A percentile compares a stretch with the other conserved stretches of the same genome.
Conservation (phyloP, 805 yeast species). For the Myxozyma neotropica region DNA sequence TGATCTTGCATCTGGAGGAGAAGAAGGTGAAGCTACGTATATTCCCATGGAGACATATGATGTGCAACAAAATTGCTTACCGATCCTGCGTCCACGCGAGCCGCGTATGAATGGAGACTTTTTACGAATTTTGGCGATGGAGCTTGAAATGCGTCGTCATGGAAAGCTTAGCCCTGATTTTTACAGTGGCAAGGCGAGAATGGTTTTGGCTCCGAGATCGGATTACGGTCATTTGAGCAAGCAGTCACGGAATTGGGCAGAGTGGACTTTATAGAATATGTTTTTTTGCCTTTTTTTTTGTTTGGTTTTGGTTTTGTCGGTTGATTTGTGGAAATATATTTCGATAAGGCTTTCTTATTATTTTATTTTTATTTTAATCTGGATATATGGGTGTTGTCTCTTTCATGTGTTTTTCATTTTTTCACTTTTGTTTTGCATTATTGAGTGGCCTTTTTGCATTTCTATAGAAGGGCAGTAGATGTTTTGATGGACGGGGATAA, state of each 20-base stretch:
- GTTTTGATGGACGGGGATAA: no score
- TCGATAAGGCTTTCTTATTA: no score
- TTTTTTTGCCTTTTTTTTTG: not conserved
- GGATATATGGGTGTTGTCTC: not conserved
- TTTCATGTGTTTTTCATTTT: no score
- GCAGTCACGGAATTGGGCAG: conserved; percentile 18
- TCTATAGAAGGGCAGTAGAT: no score
- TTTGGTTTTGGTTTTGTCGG: not conserved
- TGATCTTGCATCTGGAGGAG: conserved; percentile 5
- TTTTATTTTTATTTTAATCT: not conserved
- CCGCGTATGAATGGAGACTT: conserved; percentile 43
- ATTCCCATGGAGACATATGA: conserved; percentile 40
- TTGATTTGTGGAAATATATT: not conserved
- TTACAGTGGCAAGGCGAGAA: conserved; percentile 40
- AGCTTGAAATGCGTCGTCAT: conserved; percentile 40
- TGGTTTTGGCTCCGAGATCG: conserved; percentile 40
- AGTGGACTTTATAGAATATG: conserved; percentile 2
- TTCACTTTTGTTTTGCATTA: no score
- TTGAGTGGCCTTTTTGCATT: not conserved
- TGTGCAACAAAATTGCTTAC: conserved; percentile 39
- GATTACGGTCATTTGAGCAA: conserved; percentile 30
- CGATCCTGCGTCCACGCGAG: conserved; percentile 40
- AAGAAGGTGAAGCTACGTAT: conserved; percentile 19
- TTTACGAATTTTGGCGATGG: conserved; percentile 43
- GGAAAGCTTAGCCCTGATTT: conserved; percentile 43